Percentiles rank a stretch among this genome's conserved stretches.
Evolutionary conservation across 2,329 filamentous ascomycete genomes (phyloP).

Genomic region (Xylariaceae sp.): DNA sequence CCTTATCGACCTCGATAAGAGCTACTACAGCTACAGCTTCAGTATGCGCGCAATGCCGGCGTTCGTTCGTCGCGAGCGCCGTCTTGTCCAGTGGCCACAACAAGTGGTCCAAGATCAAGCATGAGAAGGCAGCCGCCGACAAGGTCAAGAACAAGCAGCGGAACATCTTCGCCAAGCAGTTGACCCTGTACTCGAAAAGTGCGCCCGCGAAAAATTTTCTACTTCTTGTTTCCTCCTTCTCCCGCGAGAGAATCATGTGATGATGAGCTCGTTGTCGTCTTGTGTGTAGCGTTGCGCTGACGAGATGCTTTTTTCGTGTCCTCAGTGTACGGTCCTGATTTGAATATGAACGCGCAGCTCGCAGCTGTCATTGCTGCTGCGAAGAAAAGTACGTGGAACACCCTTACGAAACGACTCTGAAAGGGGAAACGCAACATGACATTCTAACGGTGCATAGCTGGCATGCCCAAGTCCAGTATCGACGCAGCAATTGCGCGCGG

Average conservation of each 20-base stretch:
- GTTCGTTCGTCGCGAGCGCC: conserved; percentile 44
- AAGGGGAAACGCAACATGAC: conserved; percentile 9
- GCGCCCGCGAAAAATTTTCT: conserved; percentile 27
- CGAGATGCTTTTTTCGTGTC: conserved; percentile 16
- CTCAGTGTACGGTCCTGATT: conserved; percentile 68
- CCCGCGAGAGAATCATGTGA: background rate
- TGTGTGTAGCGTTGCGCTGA: background rate
- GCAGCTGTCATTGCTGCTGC: conserved; percentile 67
- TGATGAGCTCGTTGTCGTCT: background rate
- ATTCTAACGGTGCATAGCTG: conserved; percentile 41
- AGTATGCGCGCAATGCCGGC: conserved; percentile 45
- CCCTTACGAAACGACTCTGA: background rate
- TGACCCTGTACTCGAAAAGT: conserved; percentile 72
- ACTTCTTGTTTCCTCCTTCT: background rate
- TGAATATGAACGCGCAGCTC: conserved; percentile 69
- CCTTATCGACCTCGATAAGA: conserved; percentile 10
- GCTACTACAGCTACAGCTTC: background rate
- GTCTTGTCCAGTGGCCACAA: conserved; percentile 65
- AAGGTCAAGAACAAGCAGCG: conserved; percentile 70
- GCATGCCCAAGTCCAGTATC: conserved; percentile 77
- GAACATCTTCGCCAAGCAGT: conserved; percentile 61
- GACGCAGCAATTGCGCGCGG: conserved; percentile 83
- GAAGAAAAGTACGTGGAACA: conserved; percentile 58
- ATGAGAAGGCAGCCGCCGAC: conserved; percentile 87
- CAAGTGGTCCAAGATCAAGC: conserved; percentile 93